phyloP scores from a whole-genome alignment of 2,329 filamentous ascomycete genomes.

The Ustilaginoidea virens region DNA sequence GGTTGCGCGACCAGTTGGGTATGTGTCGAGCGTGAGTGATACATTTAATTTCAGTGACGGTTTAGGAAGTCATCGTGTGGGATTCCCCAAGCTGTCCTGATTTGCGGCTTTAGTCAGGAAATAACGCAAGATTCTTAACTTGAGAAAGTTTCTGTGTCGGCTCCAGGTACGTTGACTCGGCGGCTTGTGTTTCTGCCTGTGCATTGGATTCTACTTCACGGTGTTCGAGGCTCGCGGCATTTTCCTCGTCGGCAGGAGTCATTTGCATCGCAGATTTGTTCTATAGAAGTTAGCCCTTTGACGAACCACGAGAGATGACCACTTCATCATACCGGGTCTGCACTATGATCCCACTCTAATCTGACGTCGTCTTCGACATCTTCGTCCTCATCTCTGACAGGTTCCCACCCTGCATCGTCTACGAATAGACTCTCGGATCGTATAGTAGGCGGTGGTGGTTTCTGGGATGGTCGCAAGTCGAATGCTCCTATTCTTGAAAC shows the following conservation, averaged over 20 bases:
- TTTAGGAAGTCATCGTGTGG: too few species aligned
- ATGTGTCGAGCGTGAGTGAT: constrained; percentile 21
- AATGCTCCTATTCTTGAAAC: constrained; percentile 21
- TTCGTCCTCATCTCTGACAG: constrained; percentile 42
- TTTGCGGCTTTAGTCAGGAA: constrained; percentile 17
- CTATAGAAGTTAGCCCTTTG: constrained; percentile 20
- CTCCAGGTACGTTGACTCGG: constrained; percentile 31
- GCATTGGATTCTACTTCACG: constrained; percentile 9
- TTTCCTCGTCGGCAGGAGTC: constrained; percentile 19
- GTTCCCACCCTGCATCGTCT: constrained; percentile 66
- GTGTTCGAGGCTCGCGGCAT: constrained; percentile 8
- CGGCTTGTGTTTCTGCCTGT: constrained; percentile 4
- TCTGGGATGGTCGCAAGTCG: constrained; percentile 36
- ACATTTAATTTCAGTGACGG: too few species aligned
- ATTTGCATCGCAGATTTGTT: constrained; percentile 28
- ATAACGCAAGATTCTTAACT: constrained; percentile 33
- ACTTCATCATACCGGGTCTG: constrained; percentile 36
- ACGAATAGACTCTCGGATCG: constrained; percentile 57
- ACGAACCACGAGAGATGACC: constrained; percentile 1
- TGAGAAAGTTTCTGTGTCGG: constrained; percentile 64
- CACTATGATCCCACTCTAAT: constrained; percentile 60
- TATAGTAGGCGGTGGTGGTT: constrained; percentile 38
- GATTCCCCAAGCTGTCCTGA: neutral
- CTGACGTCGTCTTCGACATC: constrained; percentile 50
- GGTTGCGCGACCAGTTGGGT: constrained; percentile 87